A percentile compares a stretch with the other conserved stretches of the same genome.
Conservation (phyloP, 106 monocot genomes). For the Platanthera guangdongensis region DNA sequence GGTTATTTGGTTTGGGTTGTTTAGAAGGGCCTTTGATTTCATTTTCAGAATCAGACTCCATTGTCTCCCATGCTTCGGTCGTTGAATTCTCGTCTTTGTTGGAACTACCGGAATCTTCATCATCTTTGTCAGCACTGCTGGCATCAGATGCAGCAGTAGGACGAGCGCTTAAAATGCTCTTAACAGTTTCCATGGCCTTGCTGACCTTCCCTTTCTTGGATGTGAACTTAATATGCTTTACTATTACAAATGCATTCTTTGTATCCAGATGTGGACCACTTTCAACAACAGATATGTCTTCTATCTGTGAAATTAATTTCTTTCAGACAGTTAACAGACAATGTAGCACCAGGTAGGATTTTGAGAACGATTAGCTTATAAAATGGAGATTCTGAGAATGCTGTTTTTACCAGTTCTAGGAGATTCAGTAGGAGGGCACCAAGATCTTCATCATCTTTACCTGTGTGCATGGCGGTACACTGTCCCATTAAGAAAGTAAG, state of each 20-base stretch:
- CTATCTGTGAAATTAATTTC: constrained; percentile 25
- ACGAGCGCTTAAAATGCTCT: constrained; percentile 12
- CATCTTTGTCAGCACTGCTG: constrained; percentile 11
- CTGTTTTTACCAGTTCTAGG: constrained; percentile 43
- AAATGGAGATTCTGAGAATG: background rate
- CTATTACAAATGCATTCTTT: constrained; percentile 57
- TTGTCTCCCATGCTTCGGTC: constrained; percentile 18
- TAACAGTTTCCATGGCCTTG: constrained; percentile 29
- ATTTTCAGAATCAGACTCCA: constrained; percentile 26
- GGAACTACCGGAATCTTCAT: background rate
- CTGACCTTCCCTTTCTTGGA: constrained; percentile 53
- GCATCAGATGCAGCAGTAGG: background rate
- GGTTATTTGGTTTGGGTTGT: background rate
- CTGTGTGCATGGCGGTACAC: constrained; percentile 48
- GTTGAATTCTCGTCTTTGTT: too few relatives aligned
- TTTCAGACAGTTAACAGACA: background rate
- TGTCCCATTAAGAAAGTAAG: constrained; percentile 15
- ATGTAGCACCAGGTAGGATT: background rate
- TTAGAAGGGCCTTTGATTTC: constrained; percentile 14
- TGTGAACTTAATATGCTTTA: constrained; percentile 49
- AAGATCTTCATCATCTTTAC: constrained; percentile 47
- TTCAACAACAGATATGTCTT: constrained; percentile 63
- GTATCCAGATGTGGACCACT: constrained; percentile 63
- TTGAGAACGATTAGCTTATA: background rate
- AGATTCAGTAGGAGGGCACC: constrained; percentile 32